Base-by-base conservation (phyloP, 257 asterid species). In the Cordia subcordata region DNA sequence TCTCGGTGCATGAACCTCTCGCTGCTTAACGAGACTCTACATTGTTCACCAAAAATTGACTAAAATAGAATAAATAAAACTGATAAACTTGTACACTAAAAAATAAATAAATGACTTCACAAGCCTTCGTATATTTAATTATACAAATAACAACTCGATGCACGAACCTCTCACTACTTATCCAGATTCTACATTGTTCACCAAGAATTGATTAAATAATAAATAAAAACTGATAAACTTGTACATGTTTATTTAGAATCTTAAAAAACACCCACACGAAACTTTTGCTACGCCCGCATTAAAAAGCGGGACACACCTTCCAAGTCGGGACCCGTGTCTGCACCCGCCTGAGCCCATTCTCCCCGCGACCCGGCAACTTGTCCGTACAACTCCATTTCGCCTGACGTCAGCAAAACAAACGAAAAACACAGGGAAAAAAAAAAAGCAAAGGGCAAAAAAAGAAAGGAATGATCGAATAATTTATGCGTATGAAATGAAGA, bases 321-420 rank as follows among this genome's bases (percentile, higher is more conserved):
- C 49, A 79, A 27, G 64, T 78, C 84, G 59, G 47, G 2, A 14
- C 79, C 84, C 60, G 82, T 55, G 60, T 76, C 57, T 10, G 33
- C 1, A 1, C 57, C 38, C 14, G 39, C 83, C 10, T 64, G n/a
- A 58, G 57, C 68, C 92, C 89, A 82, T 53, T 73, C 85, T 53
- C 47, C 20, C 11, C n/a, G 71, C 14, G 77, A 71, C 62, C 82
- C 95, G 0, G 49, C 40, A 13, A 44, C 55, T 55, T 60, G 53
- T 40, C 73, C 77, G 87, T 82, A 79, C 83, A 75, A 39, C 70
- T 81, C 95, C 96, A 84, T 89, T 55, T 42, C 3, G 8, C 15
- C n/a, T n/a, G n/a, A n/a, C n/a, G n/a, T n/a, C n/a, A n/a, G n/a
- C n/a, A n/a, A n/a, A n/a, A n/a, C n/a, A n/a, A n/a, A n/a, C n/a